Percentiles rank a stretch among this genome's conserved stretches.
These are phyloP conservation scores for Schizonepeta tenuifolia DNA, from an alignment of 257 asterid genomes.

Conservation along the genomic window DNA sequence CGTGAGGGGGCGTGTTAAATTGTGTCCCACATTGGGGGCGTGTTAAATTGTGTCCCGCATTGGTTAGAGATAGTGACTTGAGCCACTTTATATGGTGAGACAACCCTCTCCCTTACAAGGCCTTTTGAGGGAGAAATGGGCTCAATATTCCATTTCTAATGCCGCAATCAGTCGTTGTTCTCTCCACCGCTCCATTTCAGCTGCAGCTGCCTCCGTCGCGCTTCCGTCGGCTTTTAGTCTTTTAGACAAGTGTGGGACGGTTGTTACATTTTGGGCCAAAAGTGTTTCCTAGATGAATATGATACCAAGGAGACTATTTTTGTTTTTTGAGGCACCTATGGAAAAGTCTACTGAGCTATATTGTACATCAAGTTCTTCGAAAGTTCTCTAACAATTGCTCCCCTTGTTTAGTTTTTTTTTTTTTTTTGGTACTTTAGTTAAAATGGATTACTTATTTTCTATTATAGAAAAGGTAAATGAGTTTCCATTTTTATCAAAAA, in stretches of 20 bases:
- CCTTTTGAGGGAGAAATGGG: too few species aligned
- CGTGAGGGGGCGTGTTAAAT: too few species aligned
- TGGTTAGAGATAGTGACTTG: too few species aligned
- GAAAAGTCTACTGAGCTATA: constrained; percentile 20
- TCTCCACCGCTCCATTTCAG: constrained; percentile 36
- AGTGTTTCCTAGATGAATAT: constrained; percentile 21
- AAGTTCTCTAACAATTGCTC: constrained; percentile 24
- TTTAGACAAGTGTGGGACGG: neutral
- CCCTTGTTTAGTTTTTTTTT: neutral
- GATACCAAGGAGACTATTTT: constrained; percentile 19
- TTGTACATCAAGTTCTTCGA: constrained; percentile 19
- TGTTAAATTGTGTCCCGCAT: too few species aligned
- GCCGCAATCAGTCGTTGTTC: constrained; percentile 31
- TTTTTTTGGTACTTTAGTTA: constrained; percentile 15
- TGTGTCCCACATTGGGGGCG: too few species aligned
- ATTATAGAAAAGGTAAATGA: constrained; percentile 39
- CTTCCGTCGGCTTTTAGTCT: constrained; percentile 22
- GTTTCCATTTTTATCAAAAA: constrained; percentile 45
- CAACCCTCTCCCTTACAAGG: too few species aligned
- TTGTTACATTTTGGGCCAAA: constrained; percentile 9
- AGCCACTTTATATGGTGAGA: too few species aligned
- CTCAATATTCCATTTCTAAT: too few species aligned
- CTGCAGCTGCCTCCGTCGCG: constrained; percentile 27
- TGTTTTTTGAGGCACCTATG: constrained; percentile 10
- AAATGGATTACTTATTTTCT: constrained; percentile 53